Conservation (phyloP, 306 rosid genomes). For the Sphenostylis stenocarpa region DNA sequence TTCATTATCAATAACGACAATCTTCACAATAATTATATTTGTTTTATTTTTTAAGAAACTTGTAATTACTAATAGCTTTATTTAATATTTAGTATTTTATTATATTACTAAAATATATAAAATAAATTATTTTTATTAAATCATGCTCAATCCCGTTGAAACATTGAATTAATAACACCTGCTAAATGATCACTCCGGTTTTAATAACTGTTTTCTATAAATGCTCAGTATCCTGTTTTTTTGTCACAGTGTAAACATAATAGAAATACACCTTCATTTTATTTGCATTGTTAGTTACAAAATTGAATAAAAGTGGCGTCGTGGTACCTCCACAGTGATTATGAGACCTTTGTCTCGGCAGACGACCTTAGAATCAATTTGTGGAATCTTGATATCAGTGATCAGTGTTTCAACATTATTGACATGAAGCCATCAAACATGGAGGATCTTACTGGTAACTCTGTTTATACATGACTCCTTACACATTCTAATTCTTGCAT, state of each 20-base stretch:
- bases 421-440: conserved; percentile 70
- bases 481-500: not conserved
- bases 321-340: conserved; percentile 54
- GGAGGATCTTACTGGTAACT: conserved; percentile 72
- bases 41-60: too few species aligned
- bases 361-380: conserved; percentile 76
- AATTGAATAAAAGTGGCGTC: conserved; percentile 24
- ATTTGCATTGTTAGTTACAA: not conserved
- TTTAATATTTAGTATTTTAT: too few species aligned
- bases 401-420: conserved; percentile 70
- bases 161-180: too few species aligned
- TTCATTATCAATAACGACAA: too few species aligned
- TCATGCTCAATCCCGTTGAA: too few species aligned
- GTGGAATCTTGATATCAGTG: conserved; percentile 73
- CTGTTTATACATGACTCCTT: conserved; percentile 2
- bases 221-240: not conserved
- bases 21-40: too few species aligned
- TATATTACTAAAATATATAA: too few species aligned
- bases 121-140: too few species aligned
- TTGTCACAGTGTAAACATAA: conserved; percentile 4
- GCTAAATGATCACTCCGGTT: too few species aligned
- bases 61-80: too few species aligned
- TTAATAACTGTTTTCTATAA: too few species aligned
- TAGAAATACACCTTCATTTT: not conserved
- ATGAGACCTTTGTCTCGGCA: conserved; percentile 74